Conservation (phyloP, 1,284 basidiomycete species). For the Somion occarium region DNA sequence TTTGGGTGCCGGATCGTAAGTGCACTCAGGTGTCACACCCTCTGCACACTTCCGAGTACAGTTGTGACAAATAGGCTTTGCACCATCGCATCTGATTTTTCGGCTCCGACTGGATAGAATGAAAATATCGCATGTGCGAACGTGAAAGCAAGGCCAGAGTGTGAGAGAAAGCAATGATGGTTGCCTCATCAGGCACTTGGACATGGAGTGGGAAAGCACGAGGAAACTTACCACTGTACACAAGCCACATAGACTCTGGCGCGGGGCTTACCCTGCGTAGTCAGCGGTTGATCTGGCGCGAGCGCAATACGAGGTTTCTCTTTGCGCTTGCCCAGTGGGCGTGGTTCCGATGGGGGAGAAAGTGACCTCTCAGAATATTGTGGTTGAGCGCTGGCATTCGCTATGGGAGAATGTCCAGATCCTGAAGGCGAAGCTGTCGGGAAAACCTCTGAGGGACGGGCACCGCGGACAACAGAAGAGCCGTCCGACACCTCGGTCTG, state of each 20-base stretch:
- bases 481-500: neutral
- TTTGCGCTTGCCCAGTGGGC: slow-evolving; percentile 39
- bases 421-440: neutral
- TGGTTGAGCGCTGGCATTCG: neutral
- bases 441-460: neutral
- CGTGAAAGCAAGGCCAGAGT: slow-evolving; percentile 2
- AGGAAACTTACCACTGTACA: slow-evolving; percentile 55
- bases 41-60: slow-evolving; percentile 43
- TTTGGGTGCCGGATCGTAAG: slow-evolving; percentile 65
- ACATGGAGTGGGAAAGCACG: neutral
- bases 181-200: slow-evolving; percentile 1
- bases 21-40: slow-evolving; percentile 3
- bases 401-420: slow-evolving; percentile 1
- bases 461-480: neutral
- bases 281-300: slow-evolving; percentile 67
- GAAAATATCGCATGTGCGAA: slow-evolving; percentile 1
- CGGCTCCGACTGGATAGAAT: slow-evolving; percentile 50
- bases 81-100: slow-evolving; percentile 79
- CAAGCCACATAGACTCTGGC: slow-evolving; percentile 76
- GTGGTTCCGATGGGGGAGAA: neutral
- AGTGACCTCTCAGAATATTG: neutral
- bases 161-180: slow-evolving; percentile 1
- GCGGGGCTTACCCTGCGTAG: slow-evolving; percentile 68
- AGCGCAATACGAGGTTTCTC: slow-evolving; percentile 61
- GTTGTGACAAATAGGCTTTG: slow-evolving; percentile 69